Conservation (phyloP, 768 basidiomycete species). For the Dacryopinax spathularia region DNA sequence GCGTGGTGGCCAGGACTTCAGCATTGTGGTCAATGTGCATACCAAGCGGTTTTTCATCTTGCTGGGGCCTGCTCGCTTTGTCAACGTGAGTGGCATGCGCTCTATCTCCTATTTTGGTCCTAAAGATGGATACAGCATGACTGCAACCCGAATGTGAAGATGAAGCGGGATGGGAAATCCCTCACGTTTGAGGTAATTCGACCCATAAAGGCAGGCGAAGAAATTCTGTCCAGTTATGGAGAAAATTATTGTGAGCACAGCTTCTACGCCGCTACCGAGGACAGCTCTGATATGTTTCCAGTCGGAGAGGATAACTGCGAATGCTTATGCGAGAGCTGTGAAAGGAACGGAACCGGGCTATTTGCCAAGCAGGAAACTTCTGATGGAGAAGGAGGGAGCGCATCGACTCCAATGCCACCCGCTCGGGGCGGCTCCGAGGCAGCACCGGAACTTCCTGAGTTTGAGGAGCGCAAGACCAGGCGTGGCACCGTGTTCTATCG, state of each 20-base stretch:
- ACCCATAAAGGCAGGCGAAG: slow-evolving; percentile 65
- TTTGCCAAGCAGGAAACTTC: slow-evolving; percentile 28
- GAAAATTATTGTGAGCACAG: slow-evolving; percentile 69
- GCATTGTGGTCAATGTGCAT: slow-evolving; percentile 80
- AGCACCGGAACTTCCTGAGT: background rate
- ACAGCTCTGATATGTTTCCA: slow-evolving; percentile 18
- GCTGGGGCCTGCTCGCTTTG: slow-evolving; percentile 81
- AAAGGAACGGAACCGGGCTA: slow-evolving; percentile 57
- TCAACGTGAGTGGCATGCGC: slow-evolving; percentile 49
- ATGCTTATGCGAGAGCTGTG: slow-evolving; percentile 79
- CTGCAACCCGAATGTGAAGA: slow-evolving; percentile 76
- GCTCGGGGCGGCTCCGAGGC: background rate
- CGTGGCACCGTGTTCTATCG: slow-evolving; percentile 6
- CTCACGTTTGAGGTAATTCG: slow-evolving; percentile 77
- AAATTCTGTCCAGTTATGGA: slow-evolving; percentile 81
- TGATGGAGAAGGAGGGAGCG: background rate
- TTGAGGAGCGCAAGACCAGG: background rate
- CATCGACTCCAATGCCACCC: background rate
- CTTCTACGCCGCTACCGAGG: slow-evolving; percentile 7
- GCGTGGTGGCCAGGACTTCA: slow-evolving; percentile 75
- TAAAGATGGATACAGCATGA: slow-evolving; percentile 41
- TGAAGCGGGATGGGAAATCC: slow-evolving; percentile 77
- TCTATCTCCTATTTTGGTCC: slow-evolving; percentile 8
- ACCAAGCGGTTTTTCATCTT: slow-evolving; percentile 88
- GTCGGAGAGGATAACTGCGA: slow-evolving; percentile 56